phyloP scores from a whole-genome alignment of 1,139 yeast species.

The Hyphopichia pseudoburtonii region DNA sequence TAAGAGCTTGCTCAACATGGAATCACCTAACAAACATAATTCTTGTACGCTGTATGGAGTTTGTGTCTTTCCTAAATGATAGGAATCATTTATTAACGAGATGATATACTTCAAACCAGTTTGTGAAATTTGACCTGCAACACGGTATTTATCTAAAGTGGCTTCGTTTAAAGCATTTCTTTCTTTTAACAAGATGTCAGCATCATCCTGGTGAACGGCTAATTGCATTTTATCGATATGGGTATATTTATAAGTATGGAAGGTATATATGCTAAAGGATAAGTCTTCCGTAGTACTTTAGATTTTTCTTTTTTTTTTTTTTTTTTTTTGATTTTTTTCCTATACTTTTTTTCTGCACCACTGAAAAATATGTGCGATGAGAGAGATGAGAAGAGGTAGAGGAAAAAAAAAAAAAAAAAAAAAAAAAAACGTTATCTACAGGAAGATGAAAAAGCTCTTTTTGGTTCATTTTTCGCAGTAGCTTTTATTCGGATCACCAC shows the following conservation, averaged over 20 bases:
- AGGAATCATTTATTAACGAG: conserved; percentile 66
- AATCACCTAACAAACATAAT: conserved; percentile 78
- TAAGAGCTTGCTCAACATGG: conserved; percentile 60
- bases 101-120: conserved; percentile 71
- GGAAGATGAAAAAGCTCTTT: too few species aligned
- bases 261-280: background rate
- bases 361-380: background rate
- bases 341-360: background rate
- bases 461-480: too few species aligned
- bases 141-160: conserved; percentile 77
- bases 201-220: conserved; percentile 68
- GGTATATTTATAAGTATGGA: background rate
- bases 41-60: conserved; percentile 63
- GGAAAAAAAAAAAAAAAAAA: background rate
- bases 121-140: conserved; percentile 91
- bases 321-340: background rate
- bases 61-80: conserved; percentile 53
- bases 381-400: background rate
- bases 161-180: conserved; percentile 65
- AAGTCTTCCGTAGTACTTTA: background rate
- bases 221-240: conserved; percentile 46
- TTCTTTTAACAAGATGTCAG: conserved; percentile 70
- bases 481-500: too few species aligned
- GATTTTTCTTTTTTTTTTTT: background rate
- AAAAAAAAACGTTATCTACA: background rate